Evolutionary conservation across 495 filamentous ascomycete genomes (phyloP), one percentile per base, ranked within the genome.

Genomic region (Aspergillus avenaceus): DNA sequence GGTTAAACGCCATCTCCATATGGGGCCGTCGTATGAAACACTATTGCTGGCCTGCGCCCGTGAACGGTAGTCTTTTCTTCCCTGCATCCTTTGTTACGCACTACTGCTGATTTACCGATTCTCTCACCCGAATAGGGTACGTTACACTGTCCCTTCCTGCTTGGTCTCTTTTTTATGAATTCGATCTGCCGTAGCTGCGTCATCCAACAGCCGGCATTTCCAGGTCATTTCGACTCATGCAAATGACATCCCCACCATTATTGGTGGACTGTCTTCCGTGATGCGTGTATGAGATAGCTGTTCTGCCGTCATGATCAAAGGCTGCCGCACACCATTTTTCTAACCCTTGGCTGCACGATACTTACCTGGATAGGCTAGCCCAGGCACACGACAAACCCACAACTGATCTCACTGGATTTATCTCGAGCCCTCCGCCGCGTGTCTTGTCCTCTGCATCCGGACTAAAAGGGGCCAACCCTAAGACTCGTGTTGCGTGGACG

Each of bases 351-450:
- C 34, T 14, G 21, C 34, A 18, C 16, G 18, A 38, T 38, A 38
- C 34, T 38, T 38, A 38, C 34, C 34, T 38, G 16, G 34, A 19
- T 18, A 6, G 34, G 43, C 41, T 54, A 49, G 52, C 40, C 25
- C 46, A 54, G 52, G 52, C 52, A 54, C 52, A 38, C 46, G 48
- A 50, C 40, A 31, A n/a, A 19, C 46, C 25, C 25, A 12, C 22
- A 5, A 8, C 29, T 36, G 23, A 19, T 23, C 32, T 38, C 25
- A 38, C 32, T 47, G 28, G 25, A 22, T 27, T 54, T 26, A n/a
- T 32, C 21, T 48, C 36, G 24, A 54, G 40, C 22, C 6, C 14
- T 24, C 27, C 36, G 29, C 27, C 52, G 52, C 46, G 45, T 34
- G 52, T 34, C 24, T 19, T 25, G 31, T n/a, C 25, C 4, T 32